phyloP scores from a whole-genome alignment of 73 alveolate species.

The Tetrahymena thermophila region DNA sequence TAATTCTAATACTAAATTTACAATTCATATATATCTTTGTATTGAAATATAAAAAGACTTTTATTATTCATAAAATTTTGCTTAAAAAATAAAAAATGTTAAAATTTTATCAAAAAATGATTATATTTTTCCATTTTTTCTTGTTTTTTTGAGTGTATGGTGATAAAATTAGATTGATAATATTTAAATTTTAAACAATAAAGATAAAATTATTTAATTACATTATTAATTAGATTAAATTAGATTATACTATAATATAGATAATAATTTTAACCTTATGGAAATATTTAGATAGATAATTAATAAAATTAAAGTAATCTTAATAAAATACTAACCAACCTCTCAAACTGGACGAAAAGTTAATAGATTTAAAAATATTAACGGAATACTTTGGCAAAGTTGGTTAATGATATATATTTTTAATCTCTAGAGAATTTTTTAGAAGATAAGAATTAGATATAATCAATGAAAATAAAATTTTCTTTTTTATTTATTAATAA shows the following conservation, averaged over 20 bases:
- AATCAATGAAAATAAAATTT: not conserved
- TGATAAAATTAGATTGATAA: too few relatives aligned
- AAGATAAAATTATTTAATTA: too few relatives aligned
- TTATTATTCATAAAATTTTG: too few relatives aligned
- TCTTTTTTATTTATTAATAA: not conserved
- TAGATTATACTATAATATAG: not conserved
- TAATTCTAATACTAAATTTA: too few relatives aligned
- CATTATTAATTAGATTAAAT: too few relatives aligned
- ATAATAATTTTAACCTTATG: not conserved
- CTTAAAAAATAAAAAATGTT: too few relatives aligned
- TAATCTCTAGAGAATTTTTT: not conserved
- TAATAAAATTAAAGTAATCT: not conserved
- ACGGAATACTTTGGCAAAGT: not conserved
- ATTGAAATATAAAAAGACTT: too few relatives aligned
- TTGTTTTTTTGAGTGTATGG: too few relatives aligned
- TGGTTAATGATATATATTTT: not conserved
- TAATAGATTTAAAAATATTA: not conserved
- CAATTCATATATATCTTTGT: too few relatives aligned
- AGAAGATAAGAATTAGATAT: not conserved
- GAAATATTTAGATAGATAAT: not conserved
- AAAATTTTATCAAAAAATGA: too few relatives aligned
- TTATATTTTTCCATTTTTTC: too few relatives aligned
- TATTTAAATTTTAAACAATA: too few relatives aligned
- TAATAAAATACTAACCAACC: not conserved
- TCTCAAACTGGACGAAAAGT: not conserved